Percentiles rank a stretch among this genome's conserved stretches.
Evolutionary conservation across 2,329 filamentous ascomycete genomes (phyloP).

Genomic region (Chalaropsis ovoidea): DNA sequence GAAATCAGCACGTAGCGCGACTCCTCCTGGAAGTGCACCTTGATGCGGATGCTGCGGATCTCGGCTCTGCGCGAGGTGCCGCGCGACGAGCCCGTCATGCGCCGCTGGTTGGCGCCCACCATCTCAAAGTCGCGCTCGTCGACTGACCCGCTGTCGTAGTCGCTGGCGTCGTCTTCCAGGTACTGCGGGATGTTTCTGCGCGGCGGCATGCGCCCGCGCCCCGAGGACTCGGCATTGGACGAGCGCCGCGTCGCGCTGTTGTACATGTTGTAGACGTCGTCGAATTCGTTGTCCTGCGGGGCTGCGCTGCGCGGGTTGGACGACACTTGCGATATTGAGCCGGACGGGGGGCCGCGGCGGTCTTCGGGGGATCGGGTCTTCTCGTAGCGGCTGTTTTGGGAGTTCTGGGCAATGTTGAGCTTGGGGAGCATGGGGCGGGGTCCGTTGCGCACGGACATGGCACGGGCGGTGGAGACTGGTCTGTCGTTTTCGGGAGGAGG

Average conservation of each 20-base stretch:
- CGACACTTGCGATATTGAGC: conserved; percentile 22
- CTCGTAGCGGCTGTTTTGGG: conserved; percentile 45
- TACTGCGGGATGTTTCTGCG: conserved; percentile 46
- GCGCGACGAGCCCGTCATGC: conserved; percentile 38
- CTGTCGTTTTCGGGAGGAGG: conserved; percentile 85
- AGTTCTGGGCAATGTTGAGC: conserved; percentile 51
- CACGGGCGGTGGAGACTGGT: conserved; percentile 41
- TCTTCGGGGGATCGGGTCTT: conserved; percentile 43
- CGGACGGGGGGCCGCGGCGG: conserved; percentile 16
- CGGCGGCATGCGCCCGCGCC: conserved; percentile 36
- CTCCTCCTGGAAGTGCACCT: conserved; percentile 78
- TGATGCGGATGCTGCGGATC: conserved; percentile 72
- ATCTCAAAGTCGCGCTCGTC: conserved; percentile 76
- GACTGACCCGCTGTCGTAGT: conserved; percentile 58
- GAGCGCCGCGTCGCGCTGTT: conserved; percentile 35
- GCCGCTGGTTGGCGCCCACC: conserved; percentile 45
- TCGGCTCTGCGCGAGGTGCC: conserved; percentile 53
- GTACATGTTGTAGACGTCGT: conserved; percentile 33
- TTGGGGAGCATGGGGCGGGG: conserved; percentile 52
- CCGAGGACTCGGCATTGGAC: conserved; percentile 35
- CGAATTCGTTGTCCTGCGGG: conserved; percentile 20
- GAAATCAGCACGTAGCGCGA: conserved; percentile 86
- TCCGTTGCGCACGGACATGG: conserved; percentile 52
- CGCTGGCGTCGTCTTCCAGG: conserved; percentile 64
- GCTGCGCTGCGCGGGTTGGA: conserved; percentile 25